Evolutionary conservation across 805 yeast genomes (phyloP), one percentile per base, ranked within the genome.

Genomic region (Cyberlindnera xylosilytica): DNA sequence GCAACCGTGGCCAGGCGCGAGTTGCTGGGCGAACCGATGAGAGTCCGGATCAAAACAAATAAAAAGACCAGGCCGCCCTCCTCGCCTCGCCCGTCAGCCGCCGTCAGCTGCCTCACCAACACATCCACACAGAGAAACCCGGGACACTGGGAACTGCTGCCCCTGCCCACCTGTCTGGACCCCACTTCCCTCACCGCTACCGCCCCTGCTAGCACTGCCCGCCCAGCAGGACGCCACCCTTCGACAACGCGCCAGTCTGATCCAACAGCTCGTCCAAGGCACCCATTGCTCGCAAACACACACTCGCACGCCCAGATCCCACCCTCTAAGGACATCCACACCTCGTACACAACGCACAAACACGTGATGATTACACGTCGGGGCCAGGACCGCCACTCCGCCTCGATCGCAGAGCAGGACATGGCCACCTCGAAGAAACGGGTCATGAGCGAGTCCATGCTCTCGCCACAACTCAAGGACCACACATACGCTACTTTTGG

Each of bases 391-490:
- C 42, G 23, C 46, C 41, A 29, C 4, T 37, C n/a, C 20, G 30
- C 24, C 18, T 19, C 19, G 22, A 38, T 24, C 34, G 15, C 18
- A 36, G 34, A 41, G 31, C 33, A 32, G 16, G 26, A 17, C 18
- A 24, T 17, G 40, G 26, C 36, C 19, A 22, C 41, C 7, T 49
- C 61, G 13, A 55, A 50, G 51, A 57, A 57, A 33, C 42, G 61
- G 33, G 50, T 54, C 13, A 39, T 56, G 53, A 53, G 37, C 23
- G 59, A 57, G 23, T 44, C 51, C n/a, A 46, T 54, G 54, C 31
- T 41, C 12, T 57, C 61, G 6, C 61, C 60, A 16, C 60, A 56
- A 28, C 45, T 56, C 17, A 55, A 52, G 23, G 55, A 54, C 24
- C 27, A 44, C 6, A 40, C 42, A 13, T 44, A 41, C 17, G 26